Percentiles rank a stretch among this genome's conserved stretches.
phyloP scores from a whole-genome alignment of 164 flowering plant genomes.

The Sextonia rubra region DNA sequence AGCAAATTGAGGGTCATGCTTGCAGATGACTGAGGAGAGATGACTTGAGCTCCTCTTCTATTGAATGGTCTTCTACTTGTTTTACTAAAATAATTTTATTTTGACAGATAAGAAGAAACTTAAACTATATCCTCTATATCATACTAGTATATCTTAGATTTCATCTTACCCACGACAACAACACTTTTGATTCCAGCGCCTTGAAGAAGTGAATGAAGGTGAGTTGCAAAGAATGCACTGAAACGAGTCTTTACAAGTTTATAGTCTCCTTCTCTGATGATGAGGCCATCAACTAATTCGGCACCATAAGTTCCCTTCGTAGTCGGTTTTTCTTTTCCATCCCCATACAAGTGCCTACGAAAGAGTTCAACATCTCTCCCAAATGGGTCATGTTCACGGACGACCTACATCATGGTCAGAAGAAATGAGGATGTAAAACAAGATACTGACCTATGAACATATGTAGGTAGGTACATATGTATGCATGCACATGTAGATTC shows the following conservation, averaged over 20 bases:
- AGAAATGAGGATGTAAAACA: not conserved
- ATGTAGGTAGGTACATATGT: too few species aligned
- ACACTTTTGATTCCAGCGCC: conserved; percentile 43
- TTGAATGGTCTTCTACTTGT: conserved; percentile 4
- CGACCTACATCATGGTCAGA: conserved; percentile 48
- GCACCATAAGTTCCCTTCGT: conserved; percentile 69
- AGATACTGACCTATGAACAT: not conserved
- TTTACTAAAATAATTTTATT: not conserved
- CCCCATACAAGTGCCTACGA: conserved; percentile 55
- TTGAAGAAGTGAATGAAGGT: conserved; percentile 74
- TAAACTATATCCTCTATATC: not conserved
- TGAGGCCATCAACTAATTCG: conserved; percentile 76
- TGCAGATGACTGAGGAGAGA: conserved; percentile 30
- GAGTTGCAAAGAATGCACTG: conserved; percentile 90
- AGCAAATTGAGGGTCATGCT: conserved; percentile 28
- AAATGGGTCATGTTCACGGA: conserved; percentile 83
- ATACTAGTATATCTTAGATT: not conserved
- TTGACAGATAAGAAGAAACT: not conserved
- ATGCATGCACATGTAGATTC: too few species aligned
- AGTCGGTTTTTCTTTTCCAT: conserved; percentile 57
- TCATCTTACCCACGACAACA: conserved; percentile 58
- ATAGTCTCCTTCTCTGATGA: conserved; percentile 69
- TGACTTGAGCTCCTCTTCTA: conserved; percentile 23
- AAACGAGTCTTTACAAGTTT: conserved; percentile 89
- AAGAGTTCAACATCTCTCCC: conserved; percentile 94